Evolutionary conservation across 306 rosid species (phyloP), one percentile per base, ranked within the genome.

Genomic region (Castanea crenata): DNA sequence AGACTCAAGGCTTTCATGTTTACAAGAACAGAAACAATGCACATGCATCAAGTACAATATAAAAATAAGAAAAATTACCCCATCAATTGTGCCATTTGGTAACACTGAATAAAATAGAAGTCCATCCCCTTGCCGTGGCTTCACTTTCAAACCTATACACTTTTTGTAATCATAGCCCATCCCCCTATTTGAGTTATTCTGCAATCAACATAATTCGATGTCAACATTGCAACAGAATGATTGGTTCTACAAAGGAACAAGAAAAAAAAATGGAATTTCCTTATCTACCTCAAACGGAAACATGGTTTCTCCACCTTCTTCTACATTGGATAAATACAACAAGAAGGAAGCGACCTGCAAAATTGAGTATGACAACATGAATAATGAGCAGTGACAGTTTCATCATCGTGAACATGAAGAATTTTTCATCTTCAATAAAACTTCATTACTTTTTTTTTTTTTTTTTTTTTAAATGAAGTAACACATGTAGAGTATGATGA

Each of bases 301-400:
- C 93, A 89, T 82, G 64, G 96, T 91, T 78, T 89, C 92, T 75
- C 96, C 96, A 34, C 92, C 92, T 51, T 76, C 86, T 78, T 91
- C 93, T 12, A 89, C 92, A 72, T 61, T 81, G 25, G 96, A 84
- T 4, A 91, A 87, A 84, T 88, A 89, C 81, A 89, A 62, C 84
- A 91, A 86, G 77, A 89, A 91, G 13, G 93, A 89, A 83, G 93
- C 93, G 25, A 89, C 56, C 96, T 91, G 84, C 72, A 79, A 23
- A 31, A 44, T 71, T 61, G 76, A 70, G 57, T 23, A 65, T 14
- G 58, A 61, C 25, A 55, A 49, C 32, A 16, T 51, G 21, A 68
- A 34, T 15, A 23, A 54, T 32, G 13, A 65, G 44, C 61, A 21
- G 14, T 5, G 5, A 27, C 54, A 71, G 56, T 58, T 46, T 3